A percentile compares a stretch with the other conserved stretches of the same genome.
Evolutionary conservation across 352 stramenopile genomes (phyloP).

Genomic region (Phytophthora pisi): DNA sequence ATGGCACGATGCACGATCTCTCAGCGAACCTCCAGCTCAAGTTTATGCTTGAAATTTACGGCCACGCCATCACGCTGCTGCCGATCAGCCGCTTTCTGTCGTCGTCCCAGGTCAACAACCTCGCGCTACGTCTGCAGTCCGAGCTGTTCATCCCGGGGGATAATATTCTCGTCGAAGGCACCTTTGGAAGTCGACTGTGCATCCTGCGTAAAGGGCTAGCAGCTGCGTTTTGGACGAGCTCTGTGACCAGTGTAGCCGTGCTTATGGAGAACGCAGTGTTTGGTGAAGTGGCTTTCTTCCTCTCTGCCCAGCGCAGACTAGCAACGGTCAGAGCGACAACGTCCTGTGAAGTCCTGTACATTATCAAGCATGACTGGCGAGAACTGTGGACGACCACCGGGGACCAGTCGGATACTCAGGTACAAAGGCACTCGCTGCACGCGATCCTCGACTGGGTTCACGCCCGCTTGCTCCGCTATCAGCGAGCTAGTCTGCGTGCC

Average conservation of each 20-base stretch:
- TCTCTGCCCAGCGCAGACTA: conserved; percentile 56
- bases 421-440: conserved; percentile 61
- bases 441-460: conserved; percentile 70
- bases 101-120: conserved; percentile 63
- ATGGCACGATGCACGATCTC: conserved; percentile 64
- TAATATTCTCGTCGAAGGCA: conserved; percentile 67
- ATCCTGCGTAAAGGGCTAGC: conserved; percentile 68
- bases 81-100: conserved; percentile 66
- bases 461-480: conserved; percentile 46
- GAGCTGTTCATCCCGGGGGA: conserved; percentile 78
- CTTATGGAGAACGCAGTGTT: conserved; percentile 71
- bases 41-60: conserved; percentile 80
- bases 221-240: conserved; percentile 56
- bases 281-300: conserved; percentile 73
- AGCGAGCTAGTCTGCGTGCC: conserved; percentile 38
- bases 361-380: conserved; percentile 68
- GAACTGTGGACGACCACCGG: conserved; percentile 56
- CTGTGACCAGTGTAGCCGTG: conserved; percentile 56
- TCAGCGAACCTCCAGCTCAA: conserved; percentile 73
- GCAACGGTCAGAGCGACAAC: conserved; percentile 67
- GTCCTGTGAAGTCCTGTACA: conserved; percentile 69
- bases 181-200: conserved; percentile 58
- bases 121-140: conserved; percentile 61
- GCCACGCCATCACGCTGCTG: conserved; percentile 45
- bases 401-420: conserved; percentile 47